These are phyloP conservation scores for Taphrina confusa DNA, from an alignment of 1,139 yeast genomes.

Conservation along the genomic window DNA sequence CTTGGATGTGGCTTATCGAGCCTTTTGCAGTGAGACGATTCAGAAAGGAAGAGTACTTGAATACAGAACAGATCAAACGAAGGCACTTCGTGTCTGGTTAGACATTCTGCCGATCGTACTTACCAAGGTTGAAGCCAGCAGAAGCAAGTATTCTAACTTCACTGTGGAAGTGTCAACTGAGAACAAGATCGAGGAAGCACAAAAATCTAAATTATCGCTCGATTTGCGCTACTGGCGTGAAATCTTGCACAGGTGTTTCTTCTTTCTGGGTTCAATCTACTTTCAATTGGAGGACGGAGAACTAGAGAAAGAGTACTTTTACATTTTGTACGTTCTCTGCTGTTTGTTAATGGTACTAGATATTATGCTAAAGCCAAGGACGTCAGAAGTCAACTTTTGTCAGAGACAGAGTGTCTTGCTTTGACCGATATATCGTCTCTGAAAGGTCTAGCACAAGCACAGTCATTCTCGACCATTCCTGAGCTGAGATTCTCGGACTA, in stretches of 20 bases:
- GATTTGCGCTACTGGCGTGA: slow-evolving; percentile 54
- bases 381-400: slow-evolving; percentile 51
- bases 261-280: slow-evolving; percentile 77
- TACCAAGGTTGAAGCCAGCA: slow-evolving; percentile 30
- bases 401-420: slow-evolving; percentile 42
- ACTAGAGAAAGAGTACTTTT: slow-evolving; percentile 53
- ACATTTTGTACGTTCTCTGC: slow-evolving; percentile 58
- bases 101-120: slow-evolving; percentile 48
- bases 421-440: slow-evolving; percentile 41
- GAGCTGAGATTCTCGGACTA: slow-evolving; percentile 41
- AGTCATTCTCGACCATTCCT: slow-evolving; percentile 43
- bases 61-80: slow-evolving; percentile 53
- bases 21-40: slow-evolving; percentile 50
- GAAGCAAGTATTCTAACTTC: background rate
- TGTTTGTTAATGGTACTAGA: slow-evolving; percentile 46
- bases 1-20: slow-evolving; percentile 55
- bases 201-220: background rate
- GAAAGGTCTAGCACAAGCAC: slow-evolving; percentile 36
- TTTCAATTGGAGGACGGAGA: slow-evolving; percentile 56
- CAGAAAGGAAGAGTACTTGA: slow-evolving; percentile 69
- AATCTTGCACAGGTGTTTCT: slow-evolving; percentile 70
- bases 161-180: background rate
- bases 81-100: slow-evolving; percentile 54
- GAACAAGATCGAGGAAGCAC: background rate
- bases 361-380: slow-evolving; percentile 67